Percentiles rank a stretch among this genome's conserved stretches.
Evolutionary conservation across 78 protist species (phyloP).

Genomic region (Blattamonas nauphoetae): DNA sequence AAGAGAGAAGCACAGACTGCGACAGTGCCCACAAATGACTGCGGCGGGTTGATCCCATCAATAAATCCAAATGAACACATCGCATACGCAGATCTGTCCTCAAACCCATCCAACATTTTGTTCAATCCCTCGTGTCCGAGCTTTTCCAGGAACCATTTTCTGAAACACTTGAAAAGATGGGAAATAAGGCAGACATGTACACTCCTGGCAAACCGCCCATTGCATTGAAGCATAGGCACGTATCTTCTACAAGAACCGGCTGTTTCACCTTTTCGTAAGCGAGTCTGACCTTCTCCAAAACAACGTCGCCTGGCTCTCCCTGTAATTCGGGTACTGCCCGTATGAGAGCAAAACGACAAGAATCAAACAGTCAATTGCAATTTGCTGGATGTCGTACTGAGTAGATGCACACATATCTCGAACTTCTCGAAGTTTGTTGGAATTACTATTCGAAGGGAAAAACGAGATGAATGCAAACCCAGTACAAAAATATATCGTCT

Average conservation of each 20-base stretch:
- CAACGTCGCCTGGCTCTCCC: constrained; percentile 79
- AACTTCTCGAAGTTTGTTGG: constrained; percentile 25
- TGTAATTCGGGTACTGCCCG: constrained; percentile 82
- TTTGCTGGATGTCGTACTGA: background rate
- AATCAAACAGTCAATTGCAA: background rate
- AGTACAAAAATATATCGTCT: too few species aligned
- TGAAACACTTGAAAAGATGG: constrained; percentile 4
- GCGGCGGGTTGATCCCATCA: too few species aligned
- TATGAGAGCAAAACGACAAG: background rate
- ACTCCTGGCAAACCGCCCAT: constrained; percentile 88
- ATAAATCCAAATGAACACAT: constrained; percentile 70
- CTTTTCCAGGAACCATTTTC: constrained; percentile 86
- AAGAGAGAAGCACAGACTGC: too few species aligned
- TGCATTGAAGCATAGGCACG: constrained; percentile 88
- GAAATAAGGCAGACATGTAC: constrained; percentile 37
- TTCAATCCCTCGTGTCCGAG: constrained; percentile 73
- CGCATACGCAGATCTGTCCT: constrained; percentile 81
- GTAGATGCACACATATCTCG: background rate
- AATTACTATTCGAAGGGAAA: too few species aligned
- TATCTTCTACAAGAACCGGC: constrained; percentile 85
- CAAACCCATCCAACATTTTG: constrained; percentile 65
- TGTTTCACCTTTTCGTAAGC: constrained; percentile 60
- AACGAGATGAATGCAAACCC: too few species aligned
- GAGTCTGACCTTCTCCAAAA: constrained; percentile 54
- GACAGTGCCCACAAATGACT: too few species aligned